phyloP scores from a whole-genome alignment of 257 asterid genomes.

The Petrea volubilis region DNA sequence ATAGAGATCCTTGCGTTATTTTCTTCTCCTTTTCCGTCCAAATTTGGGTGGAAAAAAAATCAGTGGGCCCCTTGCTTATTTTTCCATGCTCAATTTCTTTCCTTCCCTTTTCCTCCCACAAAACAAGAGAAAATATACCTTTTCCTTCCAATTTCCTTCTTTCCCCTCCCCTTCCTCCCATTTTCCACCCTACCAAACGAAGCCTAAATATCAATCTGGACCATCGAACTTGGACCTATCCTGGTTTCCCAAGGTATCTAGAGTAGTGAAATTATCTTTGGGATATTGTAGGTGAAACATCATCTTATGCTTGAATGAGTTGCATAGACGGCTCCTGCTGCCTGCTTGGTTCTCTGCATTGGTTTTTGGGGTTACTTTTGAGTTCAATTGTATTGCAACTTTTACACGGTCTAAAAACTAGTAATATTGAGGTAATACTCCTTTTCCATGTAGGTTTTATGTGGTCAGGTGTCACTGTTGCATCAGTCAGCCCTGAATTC shows the following conservation, averaged over 20 bases:
- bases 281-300: not conserved
- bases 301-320: not conserved
- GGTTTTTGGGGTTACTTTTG: not conserved
- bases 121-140: too few relatives aligned
- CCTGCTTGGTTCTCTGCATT: not conserved
- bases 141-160: too few relatives aligned
- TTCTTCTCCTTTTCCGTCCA: too few relatives aligned
- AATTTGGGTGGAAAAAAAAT: too few relatives aligned
- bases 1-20: too few relatives aligned
- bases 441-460: constrained; percentile 39
- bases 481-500: constrained; percentile 43
- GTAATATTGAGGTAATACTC: not conserved
- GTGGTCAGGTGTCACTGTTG: constrained; percentile 44
- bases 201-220: too few relatives aligned
- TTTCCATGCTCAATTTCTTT: too few relatives aligned
- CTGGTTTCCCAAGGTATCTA: not conserved
- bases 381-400: not conserved
- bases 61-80: too few relatives aligned
- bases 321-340: not conserved
- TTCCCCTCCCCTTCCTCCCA: too few relatives aligned
- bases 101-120: too few relatives aligned
- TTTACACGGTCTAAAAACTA: not conserved
- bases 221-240: not conserved
- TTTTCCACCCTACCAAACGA: too few relatives aligned
- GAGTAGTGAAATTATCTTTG: not conserved